A percentile compares a stretch with the other conserved stretches of the same genome.
Conservation (phyloP, 163 green algal genomes). For the Prototheca cutis region DNA sequence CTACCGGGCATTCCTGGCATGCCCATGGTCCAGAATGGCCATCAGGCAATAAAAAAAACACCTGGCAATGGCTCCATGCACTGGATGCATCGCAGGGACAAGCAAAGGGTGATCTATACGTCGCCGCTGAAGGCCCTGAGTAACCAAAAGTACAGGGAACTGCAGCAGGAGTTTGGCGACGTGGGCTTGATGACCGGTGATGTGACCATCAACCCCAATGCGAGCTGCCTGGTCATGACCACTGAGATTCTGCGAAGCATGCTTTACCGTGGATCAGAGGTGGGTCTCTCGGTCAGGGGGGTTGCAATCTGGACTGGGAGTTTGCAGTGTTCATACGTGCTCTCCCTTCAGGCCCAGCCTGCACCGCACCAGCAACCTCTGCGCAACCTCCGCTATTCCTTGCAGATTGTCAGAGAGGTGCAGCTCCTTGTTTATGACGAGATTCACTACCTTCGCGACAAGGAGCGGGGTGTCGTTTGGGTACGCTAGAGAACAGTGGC, state of each 20-base stretch:
- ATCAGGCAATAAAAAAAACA: too few relatives aligned
- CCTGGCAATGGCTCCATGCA: not conserved
- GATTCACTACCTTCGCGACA: conserved; percentile 84
- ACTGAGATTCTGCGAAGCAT: conserved; percentile 95
- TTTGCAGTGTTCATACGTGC: too few relatives aligned
- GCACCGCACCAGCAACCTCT: too few relatives aligned
- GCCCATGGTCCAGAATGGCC: too few relatives aligned
- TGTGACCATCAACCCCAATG: conserved; percentile 83
- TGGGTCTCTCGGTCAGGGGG: not conserved
- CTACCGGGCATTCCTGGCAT: too few relatives aligned
- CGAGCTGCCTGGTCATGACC: conserved; percentile 94
- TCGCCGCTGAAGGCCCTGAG: conserved; percentile 91
- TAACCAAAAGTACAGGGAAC: conserved; percentile 93
- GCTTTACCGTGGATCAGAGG: conserved; percentile 78
- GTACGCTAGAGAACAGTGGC: not conserved
- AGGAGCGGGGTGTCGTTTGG: conserved; percentile 96
- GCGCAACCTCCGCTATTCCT: too few relatives aligned
- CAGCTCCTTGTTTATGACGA: conserved; percentile 66
- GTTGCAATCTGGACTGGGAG: not conserved
- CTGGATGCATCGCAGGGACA: conserved; percentile 41
- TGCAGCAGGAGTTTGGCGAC: conserved; percentile 78
- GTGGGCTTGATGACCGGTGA: conserved; percentile 95
- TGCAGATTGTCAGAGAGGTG: conserved; percentile 49
- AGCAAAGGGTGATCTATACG: conserved; percentile 89
- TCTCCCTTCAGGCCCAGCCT: too few relatives aligned